Evolutionary conservation across 495 filamentous ascomycete species (phyloP), one percentile per base, ranked within the genome.

Genomic region (Penicillium robsamsonii): DNA sequence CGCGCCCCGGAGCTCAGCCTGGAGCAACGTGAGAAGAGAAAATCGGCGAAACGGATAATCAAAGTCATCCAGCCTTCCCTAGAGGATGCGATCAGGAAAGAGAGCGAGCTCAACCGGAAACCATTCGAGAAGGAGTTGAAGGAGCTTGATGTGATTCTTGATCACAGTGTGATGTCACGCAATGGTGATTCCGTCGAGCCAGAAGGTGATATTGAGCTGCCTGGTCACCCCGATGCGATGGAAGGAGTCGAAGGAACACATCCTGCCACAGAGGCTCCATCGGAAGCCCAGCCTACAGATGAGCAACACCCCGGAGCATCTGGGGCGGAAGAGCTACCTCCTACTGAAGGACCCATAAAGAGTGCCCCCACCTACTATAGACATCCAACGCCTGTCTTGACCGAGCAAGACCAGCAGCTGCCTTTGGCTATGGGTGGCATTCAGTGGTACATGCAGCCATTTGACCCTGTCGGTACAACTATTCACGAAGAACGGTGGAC

Each of bases 381-480:
- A 51, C 66, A 66, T 48, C 66, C 66, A 8, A 69, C 66, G 1
- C 66, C 66, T 10, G 25, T 59, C 8, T 24, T 69, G 44, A 60
- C 48, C 30, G 74, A 76, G 48, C 77, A 76, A 30, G 77, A 84
- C 29, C 75, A 82, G 41, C 70, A 77, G 10, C 79, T 84, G 17
- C 74, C 80, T 5, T 72, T 94, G 31, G 78, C 81, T 4, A 75
- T 86, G 46, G 92, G 92, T 45, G 92, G 92, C 12, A 79, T 93
- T 7, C 86, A 88, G 11, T 96, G 92, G 91, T 97, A 95, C 73
- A 84, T 96, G 63, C 79, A 91, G 58, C 81, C 84, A 11, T 93
- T 94, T 63, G 84, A 93, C 37, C 89, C 87, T 0, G 66, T 81
- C 49, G 91, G 93, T 17, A 95, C 89, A 0, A 90, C 81, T 1